Percentiles rank a stretch among this genome's conserved stretches.
These are phyloP conservation scores for Rhodotorula sp. DNA, from an alignment of 1,284 basidiomycete species.

Conservation along the genomic window DNA sequence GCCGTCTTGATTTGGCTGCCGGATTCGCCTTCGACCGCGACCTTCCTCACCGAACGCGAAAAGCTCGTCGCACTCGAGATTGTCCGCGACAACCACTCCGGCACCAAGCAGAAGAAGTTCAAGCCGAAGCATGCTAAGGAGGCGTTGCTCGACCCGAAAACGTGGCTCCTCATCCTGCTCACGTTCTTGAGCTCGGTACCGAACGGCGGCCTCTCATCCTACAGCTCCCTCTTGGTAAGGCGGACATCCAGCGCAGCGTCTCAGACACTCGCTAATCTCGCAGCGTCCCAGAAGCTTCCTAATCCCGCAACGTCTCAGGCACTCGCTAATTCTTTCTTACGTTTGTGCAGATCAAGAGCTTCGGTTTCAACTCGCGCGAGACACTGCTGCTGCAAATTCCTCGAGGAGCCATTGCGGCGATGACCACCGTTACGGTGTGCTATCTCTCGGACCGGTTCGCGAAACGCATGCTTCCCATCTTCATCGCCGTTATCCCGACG, in stretches of 20 bases:
- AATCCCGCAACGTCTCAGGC: background rate
- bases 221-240: conserved; percentile 34
- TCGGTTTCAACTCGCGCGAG: conserved; percentile 66
- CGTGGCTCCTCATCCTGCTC: conserved; percentile 63
- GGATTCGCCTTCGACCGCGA: conserved; percentile 64
- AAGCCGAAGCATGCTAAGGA: conserved; percentile 63
- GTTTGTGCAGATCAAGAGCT: conserved; percentile 54
- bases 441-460: conserved; percentile 61
- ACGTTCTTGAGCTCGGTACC: conserved; percentile 62
- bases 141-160: conserved; percentile 59
- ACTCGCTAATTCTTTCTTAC: conserved; percentile 46
- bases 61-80: conserved; percentile 64
- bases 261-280: no score
- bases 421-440: conserved; percentile 56
- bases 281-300: no score
- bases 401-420: conserved; percentile 55
- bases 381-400: conserved; percentile 64
- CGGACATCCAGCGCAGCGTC: no score
- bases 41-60: conserved; percentile 60
- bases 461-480: conserved; percentile 61
- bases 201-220: conserved; percentile 50
- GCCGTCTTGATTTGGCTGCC: conserved; percentile 62
- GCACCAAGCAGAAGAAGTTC: conserved; percentile 60
- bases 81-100: conserved; percentile 65
- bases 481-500: conserved; percentile 62